phyloP scores from a whole-genome alignment of 768 basidiomycete species.

The Harrya chromipes region DNA sequence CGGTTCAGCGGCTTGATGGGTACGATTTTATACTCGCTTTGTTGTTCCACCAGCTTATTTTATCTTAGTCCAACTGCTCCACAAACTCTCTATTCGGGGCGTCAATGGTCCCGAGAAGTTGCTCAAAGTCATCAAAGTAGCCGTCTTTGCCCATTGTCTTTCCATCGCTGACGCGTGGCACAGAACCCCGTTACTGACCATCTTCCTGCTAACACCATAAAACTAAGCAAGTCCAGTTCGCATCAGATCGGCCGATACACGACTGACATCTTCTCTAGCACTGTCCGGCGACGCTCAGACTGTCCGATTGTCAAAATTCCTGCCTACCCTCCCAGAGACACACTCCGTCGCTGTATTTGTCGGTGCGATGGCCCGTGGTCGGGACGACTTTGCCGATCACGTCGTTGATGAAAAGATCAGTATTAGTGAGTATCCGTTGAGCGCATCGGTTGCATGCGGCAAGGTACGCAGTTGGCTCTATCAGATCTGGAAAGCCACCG shows the following conservation, averaged over 20 bases:
- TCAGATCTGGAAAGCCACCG: background rate
- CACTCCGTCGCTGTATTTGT: constrained; percentile 94
- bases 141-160: constrained; percentile 10
- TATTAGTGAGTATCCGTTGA: constrained; percentile 90
- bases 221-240: constrained; percentile 69
- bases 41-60: constrained; percentile 3
- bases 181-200: constrained; percentile 95
- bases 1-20: constrained; percentile 99
- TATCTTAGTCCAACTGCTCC: constrained; percentile 84
- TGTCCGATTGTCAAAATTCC: constrained; percentile 74
- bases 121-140: constrained; percentile 92
- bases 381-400: constrained; percentile 95
- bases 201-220: constrained; percentile 91
- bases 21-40: constrained; percentile 27
- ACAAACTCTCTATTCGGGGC: constrained; percentile 92
- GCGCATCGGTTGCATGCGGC: constrained; percentile 93
- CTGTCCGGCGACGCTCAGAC: constrained; percentile 90
- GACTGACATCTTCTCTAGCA: constrained; percentile 43
- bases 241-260: background rate
- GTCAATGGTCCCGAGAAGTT: constrained; percentile 97
- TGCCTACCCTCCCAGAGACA: constrained; percentile 81
- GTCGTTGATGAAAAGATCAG: constrained; percentile 95
- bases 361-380: constrained; percentile 96
- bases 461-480: constrained; percentile 58
- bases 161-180: constrained; percentile 1